Base-by-base conservation (phyloP, 169 alveolate species). In the Pseudocohnilembus persalinus region DNA sequence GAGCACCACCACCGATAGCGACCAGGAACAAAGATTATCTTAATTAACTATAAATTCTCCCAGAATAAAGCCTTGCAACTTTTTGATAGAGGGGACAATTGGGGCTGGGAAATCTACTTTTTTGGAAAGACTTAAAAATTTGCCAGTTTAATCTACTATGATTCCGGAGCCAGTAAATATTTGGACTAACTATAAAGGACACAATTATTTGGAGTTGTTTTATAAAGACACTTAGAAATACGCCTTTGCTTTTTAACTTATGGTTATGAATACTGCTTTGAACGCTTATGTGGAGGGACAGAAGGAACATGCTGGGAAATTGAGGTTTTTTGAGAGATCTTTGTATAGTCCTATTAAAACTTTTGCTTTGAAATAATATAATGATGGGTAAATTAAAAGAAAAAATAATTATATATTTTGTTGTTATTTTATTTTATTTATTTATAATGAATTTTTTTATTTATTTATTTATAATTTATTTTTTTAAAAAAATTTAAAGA, bases 51-150 rank as follows among this genome's bases (percentile, higher is more conserved):
- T n/a, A n/a, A n/a, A n/a, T n/a, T n/a, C n/a, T n/a, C n/a, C n/a
- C n/a, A n/a, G n/a, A n/a, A n/a, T n/a, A n/a, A 20, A 49, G 20
- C 68, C 68, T 20, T 49, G 68, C 29, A 79, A 79, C 76, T 79
- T 79, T 63, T 79, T 79, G 49, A 79, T 79, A 29, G 84, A 79
- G 49, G 84, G 84, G 11, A 79, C 35, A 24, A 79, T 79, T 11
- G 84, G 84, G 28, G 84, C 84, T 4, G 84, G 84, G n/a, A 79
- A 79, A 49, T 79, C 84, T 20, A 79, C 84, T 63, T 64, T 79
- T 49, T 34, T 79, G 16, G 84, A 79, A 6, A 79, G 64, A 63
- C 84, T 79, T 25, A 79, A 79, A 79, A 29, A 79, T 29, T 33
- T 49, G 16, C 76, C 35, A 25, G 15, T 49, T 1, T 64, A 68